Evolutionary conservation across 2,329 filamentous ascomycete genomes (phyloP), one percentile per base, ranked within the genome.

Genomic region (Clonostachys chloroleuca): DNA sequence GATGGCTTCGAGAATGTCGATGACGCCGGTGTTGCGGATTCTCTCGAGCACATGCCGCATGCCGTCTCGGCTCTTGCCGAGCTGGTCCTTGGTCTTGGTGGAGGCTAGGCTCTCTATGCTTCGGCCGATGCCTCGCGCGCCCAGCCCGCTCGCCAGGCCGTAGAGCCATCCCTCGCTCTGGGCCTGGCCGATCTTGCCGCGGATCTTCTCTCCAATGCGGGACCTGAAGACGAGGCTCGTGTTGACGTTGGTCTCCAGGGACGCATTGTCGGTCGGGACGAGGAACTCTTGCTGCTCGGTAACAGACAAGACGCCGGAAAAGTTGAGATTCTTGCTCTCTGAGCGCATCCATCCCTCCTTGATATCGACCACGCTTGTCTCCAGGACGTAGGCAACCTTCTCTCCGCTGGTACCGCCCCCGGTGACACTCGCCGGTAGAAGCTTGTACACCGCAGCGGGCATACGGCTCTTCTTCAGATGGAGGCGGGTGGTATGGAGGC

Each of bases 381-480:
- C 89, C 37, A 94, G 80, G 47, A 94, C 88, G 62, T 89, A 94
- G 47, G 81, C 84, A 42, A 89, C 86, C 64, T 86, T 87, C 59
- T 86, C 82, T 50, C 80, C 75, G 40, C 44, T 44, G 17, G 73
- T 76, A 35, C 66, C 66, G 12, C 83, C 84, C 45, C 86, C 86
- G 3, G 86, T 83, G 39, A 86, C 73, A 53, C 81, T 86, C 13
- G 80, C 74, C 1, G 89, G 88, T 6, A 94, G 74, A 30, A 94
- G 74, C 62, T 90, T 90, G 54, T 89, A 79, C 34, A 92, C 80
- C 9, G 87, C 84, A 17, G 80, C 73, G 3, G 89, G 89, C 56
- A 94, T 75, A 51, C 89, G 86, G 14, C 86, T 89, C 67, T 86
- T 86, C 71, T 94, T 94, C 49, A 92, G 73, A 63, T 92, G 89